Evolutionary conservation across 257 asterid species (phyloP).

Genomic region (Eucommia ulmoides): DNA sequence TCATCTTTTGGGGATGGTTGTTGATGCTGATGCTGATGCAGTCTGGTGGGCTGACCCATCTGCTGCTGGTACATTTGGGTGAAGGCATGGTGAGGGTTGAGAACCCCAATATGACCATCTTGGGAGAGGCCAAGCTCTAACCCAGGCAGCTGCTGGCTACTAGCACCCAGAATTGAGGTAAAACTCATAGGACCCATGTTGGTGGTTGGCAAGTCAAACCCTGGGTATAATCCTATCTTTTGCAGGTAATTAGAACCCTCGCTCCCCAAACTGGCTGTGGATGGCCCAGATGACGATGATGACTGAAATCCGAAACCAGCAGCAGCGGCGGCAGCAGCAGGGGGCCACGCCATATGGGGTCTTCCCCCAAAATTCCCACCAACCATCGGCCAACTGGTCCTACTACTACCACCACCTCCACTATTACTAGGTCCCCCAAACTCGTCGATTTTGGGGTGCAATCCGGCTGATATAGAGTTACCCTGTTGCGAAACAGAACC

Average conservation of each 20-base stretch:
- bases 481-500: conserved; percentile 32
- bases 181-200: conserved; percentile 43
- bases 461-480: conserved; percentile 31
- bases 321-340: conserved; percentile 12
- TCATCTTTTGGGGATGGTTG: conserved; percentile 1
- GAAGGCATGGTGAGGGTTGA: conserved; percentile 38
- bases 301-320: conserved; percentile 31
- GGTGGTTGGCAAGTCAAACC: conserved; percentile 41
- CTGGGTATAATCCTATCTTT: conserved; percentile 41
- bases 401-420: conserved; percentile 14
- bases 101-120: conserved; percentile 47
- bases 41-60: conserved; percentile 27
- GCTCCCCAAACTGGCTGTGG: conserved; percentile 21
- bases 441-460: conserved; percentile 37
- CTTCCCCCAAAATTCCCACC: conserved; percentile 47
- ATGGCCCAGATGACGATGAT: conserved; percentile 24
- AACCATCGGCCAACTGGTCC: conserved; percentile 39
- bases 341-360: conserved; percentile 44
- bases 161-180: conserved; percentile 42
- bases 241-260: conserved; percentile 37
- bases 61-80: conserved; percentile 67
- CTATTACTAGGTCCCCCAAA: conserved; percentile 22
- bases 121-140: conserved; percentile 67
- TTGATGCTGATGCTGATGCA: conserved; percentile 18
- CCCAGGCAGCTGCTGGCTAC: conserved; percentile 44